These are phyloP conservation scores for Salix koriyanagi DNA, from an alignment of 345 rosid species.

Conservation along the genomic window DNA sequence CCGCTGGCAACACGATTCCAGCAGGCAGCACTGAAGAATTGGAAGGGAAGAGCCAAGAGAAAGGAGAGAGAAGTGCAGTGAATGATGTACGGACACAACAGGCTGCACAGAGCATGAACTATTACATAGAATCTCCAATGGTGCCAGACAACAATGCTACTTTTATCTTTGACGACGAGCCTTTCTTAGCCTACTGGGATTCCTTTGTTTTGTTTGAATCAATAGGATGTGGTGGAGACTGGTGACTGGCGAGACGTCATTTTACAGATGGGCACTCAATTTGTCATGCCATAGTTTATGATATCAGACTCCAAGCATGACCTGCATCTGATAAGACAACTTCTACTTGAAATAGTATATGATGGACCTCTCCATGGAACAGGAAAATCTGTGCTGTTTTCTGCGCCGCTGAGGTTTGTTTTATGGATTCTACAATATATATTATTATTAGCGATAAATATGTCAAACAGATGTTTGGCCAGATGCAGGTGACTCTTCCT, in stretches of 20 bases:
- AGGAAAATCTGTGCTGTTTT: background rate
- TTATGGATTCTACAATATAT: background rate
- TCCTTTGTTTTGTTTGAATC: constrained; percentile 44
- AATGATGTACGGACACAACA: constrained; percentile 38
- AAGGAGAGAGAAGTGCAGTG: constrained; percentile 9
- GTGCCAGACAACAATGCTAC: constrained; percentile 21
- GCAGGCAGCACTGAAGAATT: background rate
- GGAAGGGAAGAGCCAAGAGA: constrained; percentile 13
- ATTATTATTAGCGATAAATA: background rate
- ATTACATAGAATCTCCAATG: constrained; percentile 37
- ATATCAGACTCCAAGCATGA: background rate
- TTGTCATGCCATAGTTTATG: background rate
- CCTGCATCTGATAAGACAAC: background rate
- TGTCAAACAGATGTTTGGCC: background rate
- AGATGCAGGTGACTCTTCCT: too few species aligned
- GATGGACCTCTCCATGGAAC: too few species aligned
- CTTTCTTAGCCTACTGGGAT: constrained; percentile 42
- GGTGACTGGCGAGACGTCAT: background rate
- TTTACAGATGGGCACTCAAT: background rate
- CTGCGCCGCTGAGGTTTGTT: background rate
- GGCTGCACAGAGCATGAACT: constrained; percentile 32
- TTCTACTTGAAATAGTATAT: background rate
- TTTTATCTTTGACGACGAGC: constrained; percentile 38
- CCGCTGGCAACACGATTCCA: background rate
- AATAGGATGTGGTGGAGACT: constrained; percentile 4